Conservation (phyloP, 2,329 filamentous ascomycete genomes). For the Hypoxylon sp. region DNA sequence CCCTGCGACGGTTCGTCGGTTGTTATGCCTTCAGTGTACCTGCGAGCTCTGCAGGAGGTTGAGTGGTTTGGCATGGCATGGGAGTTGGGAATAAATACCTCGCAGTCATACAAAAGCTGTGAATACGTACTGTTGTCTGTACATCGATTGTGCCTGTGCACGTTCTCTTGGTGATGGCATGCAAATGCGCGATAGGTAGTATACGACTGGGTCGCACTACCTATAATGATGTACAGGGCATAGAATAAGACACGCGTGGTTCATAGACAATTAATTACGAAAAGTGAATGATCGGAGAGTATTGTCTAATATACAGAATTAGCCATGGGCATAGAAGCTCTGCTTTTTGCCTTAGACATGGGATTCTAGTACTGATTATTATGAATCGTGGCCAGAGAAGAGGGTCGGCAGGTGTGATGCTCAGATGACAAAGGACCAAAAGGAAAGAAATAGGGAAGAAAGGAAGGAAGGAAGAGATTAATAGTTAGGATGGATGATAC, state of each 20-base stretch:
- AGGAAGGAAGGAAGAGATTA: not conserved
- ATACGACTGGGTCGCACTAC: not conserved
- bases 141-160: not conserved
- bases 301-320: not conserved
- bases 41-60: not conserved
- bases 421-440: not conserved
- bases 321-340: not conserved
- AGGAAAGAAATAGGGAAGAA: not conserved
- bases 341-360: not conserved
- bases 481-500: not conserved
- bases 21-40: not conserved
- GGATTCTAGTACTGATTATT: not conserved
- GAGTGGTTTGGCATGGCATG: constrained; percentile 32
- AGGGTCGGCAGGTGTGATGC: too few relatives aligned
- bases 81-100: constrained; percentile 36
- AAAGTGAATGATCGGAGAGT: not conserved
- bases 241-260: not conserved
- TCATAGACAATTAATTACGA: not conserved
- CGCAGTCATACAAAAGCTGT: constrained; percentile 14
- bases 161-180: not conserved
- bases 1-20: constrained; percentile 1
- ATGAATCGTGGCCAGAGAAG: not conserved
- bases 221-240: not conserved
- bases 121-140: not conserved
- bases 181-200: not conserved